Evolutionary conservation across 768 basidiomycete species (phyloP), one percentile per base, ranked within the genome.

Genomic region (Auricularia sp.): DNA sequence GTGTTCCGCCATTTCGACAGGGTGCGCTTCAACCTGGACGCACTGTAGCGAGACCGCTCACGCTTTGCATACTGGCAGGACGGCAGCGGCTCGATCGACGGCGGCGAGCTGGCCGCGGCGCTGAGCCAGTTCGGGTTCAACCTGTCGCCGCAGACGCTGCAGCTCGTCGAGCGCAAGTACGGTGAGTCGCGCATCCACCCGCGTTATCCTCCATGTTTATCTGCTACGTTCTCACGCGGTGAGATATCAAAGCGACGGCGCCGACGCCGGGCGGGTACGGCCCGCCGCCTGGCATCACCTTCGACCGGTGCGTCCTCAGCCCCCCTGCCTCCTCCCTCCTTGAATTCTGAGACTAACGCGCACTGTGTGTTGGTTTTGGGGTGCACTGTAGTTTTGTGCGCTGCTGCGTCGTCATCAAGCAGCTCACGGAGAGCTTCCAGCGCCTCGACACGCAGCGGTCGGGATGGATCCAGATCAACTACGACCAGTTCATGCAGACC

Each of bases 351-450:
- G 29, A 29, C 29, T 29, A 29, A 29, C 29, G 2, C 29, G 29
- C 2, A 29, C 29, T 29, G 29, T 29, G 2, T 29, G 29, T 29
- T 29, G 29, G 29, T 29, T 29, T 29, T 29, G 29, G 29, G 29
- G 29, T 29, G 29, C 2, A 29, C 29, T 39, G 39, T 18, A 51
- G 47, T 68, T 93, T 93, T 78, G 88, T 93, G 33, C 84, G 91
- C 64, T 89, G 89, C 29, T 93, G 91, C 69, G 91, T 94, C 65
- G 87, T 85, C 11, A 82, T 91, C 66, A 90, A 88, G 77, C 88
- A 90, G 72, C 78, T 90, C 68, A 84, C 82, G 44, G 90, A 92
- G 75, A 74, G 83, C 39, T 92, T 92, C 79, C 79, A 80, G 64
- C 73, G 79, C 58, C 78, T 87, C 62, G 90, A 92, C 68, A 79